Base-by-base conservation (phyloP, 2,329 filamentous ascomycete species). In the Neodidymelliopsis sp. region DNA sequence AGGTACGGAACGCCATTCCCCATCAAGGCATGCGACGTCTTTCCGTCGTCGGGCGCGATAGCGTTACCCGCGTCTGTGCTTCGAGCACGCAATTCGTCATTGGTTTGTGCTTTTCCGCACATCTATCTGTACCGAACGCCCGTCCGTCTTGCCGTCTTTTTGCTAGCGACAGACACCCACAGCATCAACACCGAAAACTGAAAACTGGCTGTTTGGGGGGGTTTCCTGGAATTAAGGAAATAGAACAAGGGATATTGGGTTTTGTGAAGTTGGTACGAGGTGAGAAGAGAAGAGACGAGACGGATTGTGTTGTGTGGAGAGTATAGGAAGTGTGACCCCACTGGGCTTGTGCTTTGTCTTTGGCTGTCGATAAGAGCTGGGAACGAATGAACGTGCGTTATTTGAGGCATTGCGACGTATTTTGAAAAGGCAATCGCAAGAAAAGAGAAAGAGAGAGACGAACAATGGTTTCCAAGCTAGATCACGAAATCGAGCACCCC, bases 401-500 rank as follows among this genome's bases (percentile, higher is more conserved):
- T 15, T 12, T 31, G 42, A 45, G 35, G 23, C 30, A 37, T 44
- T 47, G 28, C 36, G 36, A 34, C 38, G 41, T 18, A 24, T 22
- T 18, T 22, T 22, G 22, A 29, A 42, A 24, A n/a, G 12, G 20
- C 13, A 9, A 39, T 16, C 29, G 24, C 24, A 33, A 36, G 20
- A 41, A 33, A 41, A 33, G 19, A 49, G 38, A 33, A 34, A 22
- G 11, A 18, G 49, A 36, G 35, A 53, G 40, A 44, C 16, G 18
- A 67, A 65, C 63, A 19, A 50, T 50, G 47, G 47, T 40, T n/a
- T 63, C 62, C 16, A 57, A 63, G 20, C 52, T 62, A 23, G 74
- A 75, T 25, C 70, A 73, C 51, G 76, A 77, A 49, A 60, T 75
- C 19, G 73, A 75, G 52, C 57, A 54, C 11, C 57, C 58, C 8